A percentile compares a stretch with the other conserved stretches of the same genome.
Conservation (phyloP, 1,284 basidiomycete genomes). For the Cryptococcus sp. region DNA sequence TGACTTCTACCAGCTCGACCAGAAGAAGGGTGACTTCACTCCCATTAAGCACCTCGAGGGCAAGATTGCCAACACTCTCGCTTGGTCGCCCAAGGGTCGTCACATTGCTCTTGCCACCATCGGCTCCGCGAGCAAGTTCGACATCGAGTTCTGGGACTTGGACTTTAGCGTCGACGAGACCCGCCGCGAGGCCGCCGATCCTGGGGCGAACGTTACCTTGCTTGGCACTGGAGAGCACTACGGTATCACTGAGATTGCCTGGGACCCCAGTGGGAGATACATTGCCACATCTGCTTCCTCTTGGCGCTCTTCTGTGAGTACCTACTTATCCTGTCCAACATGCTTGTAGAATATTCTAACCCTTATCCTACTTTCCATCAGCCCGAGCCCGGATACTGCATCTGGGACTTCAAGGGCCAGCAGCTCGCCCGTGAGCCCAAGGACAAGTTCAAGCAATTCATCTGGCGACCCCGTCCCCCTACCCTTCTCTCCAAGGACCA, state of each 20-base stretch:
- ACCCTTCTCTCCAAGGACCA: conserved; percentile 87
- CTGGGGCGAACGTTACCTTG: conserved; percentile 82
- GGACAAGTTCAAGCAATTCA: conserved; percentile 97
- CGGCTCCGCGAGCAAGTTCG: conserved; percentile 90
- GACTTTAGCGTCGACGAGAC: conserved; percentile 79
- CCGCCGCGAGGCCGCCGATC: conserved; percentile 61
- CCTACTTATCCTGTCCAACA: conserved; percentile 1
- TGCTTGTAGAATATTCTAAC: background rate
- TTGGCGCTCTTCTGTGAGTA: conserved; percentile 85
- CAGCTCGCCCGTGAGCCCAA: conserved; percentile 83
- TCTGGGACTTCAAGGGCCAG: conserved; percentile 98
- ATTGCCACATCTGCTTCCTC: conserved; percentile 89
- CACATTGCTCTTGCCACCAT: conserved; percentile 95
- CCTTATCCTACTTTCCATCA: conserved; percentile 44
- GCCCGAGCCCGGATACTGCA: conserved; percentile 93
- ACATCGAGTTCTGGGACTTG: conserved; percentile 98
- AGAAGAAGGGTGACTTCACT: conserved; percentile 96
- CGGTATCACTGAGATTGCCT: conserved; percentile 95
- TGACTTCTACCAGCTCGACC: conserved; percentile 93
- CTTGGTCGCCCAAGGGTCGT: conserved; percentile 95
- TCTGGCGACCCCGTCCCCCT: conserved; percentile 93
- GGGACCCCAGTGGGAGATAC: conserved; percentile 96
- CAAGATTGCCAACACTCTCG: conserved; percentile 90
- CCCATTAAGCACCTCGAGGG: conserved; percentile 76
- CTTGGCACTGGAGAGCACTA: conserved; percentile 89